phyloP scores from a whole-genome alignment of 1,139 yeast species.

The Kluyveromyces sp. region DNA sequence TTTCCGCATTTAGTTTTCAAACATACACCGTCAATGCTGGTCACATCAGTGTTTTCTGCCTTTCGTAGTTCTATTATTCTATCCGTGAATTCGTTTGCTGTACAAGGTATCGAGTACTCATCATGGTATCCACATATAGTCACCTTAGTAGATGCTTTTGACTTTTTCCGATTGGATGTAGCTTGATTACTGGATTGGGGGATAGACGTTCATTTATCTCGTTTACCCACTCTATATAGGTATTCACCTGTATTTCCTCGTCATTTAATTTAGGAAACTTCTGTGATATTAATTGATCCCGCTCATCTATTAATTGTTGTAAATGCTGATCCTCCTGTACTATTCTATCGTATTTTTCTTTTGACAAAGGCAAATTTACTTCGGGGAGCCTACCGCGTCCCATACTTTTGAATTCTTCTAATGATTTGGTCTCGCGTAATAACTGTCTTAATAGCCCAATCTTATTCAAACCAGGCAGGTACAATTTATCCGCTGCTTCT shows the following conservation, averaged over 20 bases:
- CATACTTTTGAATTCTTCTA: conserved; percentile 22
- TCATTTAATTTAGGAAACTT: conserved; percentile 16
- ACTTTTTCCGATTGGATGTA: conserved; percentile 7
- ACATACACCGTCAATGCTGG: conserved; percentile 18
- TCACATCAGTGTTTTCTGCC: conserved; percentile 8
- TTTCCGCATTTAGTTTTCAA: conserved; percentile 21
- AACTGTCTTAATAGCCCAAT: conserved; percentile 16
- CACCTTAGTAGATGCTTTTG: conserved; percentile 12
- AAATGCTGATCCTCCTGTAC: conserved; percentile 24
- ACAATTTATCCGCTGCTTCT: conserved; percentile 21
- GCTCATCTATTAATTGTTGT: conserved; percentile 11
- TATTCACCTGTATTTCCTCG: conserved; percentile 14
- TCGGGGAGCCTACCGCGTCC: conserved; percentile 17
- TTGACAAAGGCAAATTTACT: conserved; percentile 30
- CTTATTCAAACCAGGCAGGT: conserved; percentile 13
- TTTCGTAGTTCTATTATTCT: conserved; percentile 8
- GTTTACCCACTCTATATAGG: conserved; percentile 27
- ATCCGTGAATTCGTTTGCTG: conserved; percentile 15
- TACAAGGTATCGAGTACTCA: conserved; percentile 11
- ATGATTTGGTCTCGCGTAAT: conserved; percentile 19
- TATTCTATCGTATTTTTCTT: conserved; percentile 32
- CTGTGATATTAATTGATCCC: conserved; percentile 14
- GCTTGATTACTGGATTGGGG: conserved; percentile 11
- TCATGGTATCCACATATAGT: conserved; percentile 24
- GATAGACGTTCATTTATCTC: conserved; percentile 19